Percentiles rank a stretch among this genome's conserved stretches.
These are phyloP conservation scores for Penicillium argentinense DNA, from an alignment of 495 filamentous ascomycete genomes.

Conservation along the genomic window DNA sequence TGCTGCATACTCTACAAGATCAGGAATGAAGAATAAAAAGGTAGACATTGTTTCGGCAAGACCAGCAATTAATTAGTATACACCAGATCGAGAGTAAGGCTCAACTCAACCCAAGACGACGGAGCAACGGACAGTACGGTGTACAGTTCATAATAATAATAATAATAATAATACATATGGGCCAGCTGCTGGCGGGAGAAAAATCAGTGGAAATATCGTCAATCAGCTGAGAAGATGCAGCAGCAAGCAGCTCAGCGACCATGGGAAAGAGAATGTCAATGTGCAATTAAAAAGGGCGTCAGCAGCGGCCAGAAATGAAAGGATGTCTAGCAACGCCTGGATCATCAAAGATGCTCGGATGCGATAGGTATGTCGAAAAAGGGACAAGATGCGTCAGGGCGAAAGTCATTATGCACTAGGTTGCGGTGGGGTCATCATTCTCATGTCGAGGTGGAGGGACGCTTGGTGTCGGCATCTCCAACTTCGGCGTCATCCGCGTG, in stretches of 20 bases:
- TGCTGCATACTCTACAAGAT: no score
- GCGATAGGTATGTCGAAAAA: not conserved
- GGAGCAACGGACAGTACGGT: not conserved
- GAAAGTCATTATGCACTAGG: slow-evolving; percentile 4
- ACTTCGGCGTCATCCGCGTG: not conserved
- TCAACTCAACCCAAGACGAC: not conserved
- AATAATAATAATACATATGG: slow-evolving; percentile 1
- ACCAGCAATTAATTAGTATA: slow-evolving; percentile 10
- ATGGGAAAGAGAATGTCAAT: not conserved
- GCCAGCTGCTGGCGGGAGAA: not conserved
- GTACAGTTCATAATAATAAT: not conserved
- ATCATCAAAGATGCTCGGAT: slow-evolving; percentile 4
- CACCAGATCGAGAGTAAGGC: not conserved
- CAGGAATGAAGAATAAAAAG: no score
- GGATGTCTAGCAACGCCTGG: slow-evolving; percentile 1
- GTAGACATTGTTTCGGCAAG: no score
- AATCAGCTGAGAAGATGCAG: not conserved
- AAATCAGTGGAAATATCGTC: not conserved
- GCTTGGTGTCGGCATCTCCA: not conserved
- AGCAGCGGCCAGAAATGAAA: not conserved
- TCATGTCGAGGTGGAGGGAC: not conserved
- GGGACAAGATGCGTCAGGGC: not conserved
- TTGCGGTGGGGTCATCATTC: not conserved
- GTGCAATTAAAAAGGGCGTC: not conserved
- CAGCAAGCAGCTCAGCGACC: no score